phyloP scores from a whole-genome alignment of 2,329 filamentous ascomycete species.

The Aspergillus sp. region DNA sequence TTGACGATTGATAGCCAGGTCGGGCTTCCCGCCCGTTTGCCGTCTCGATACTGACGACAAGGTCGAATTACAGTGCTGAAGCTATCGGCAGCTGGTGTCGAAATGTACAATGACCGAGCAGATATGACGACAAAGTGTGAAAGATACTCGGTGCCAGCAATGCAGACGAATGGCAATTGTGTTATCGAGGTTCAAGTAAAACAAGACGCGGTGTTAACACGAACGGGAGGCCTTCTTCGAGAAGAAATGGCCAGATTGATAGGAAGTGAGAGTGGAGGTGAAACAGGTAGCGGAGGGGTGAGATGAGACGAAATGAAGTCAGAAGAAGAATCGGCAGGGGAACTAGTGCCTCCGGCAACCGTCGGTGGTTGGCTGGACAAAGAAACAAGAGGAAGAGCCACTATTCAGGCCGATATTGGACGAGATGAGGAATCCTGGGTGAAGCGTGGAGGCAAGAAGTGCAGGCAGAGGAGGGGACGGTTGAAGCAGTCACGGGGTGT shows the following conservation, averaged over 20 bases:
- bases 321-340: neutral
- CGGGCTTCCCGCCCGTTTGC: slow-evolving; percentile 38
- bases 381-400: slow-evolving; percentile 7
- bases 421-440: slow-evolving; percentile 1
- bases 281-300: neutral
- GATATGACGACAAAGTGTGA: neutral
- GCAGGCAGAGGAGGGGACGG: slow-evolving; percentile 8
- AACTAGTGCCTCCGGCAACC: slow-evolving; percentile 1
- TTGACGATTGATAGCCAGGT: slow-evolving; percentile 4
- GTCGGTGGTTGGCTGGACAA: slow-evolving; percentile 5
- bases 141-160: neutral
- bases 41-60: slow-evolving; percentile 17
- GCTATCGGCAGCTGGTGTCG: neutral
- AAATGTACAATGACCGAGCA: neutral
- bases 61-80: slow-evolving; percentile 1
- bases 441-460: slow-evolving; percentile 6
- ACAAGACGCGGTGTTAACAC: neutral
- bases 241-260: neutral
- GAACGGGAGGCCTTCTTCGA: neutral
- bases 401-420: slow-evolving; percentile 2
- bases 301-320: slow-evolving; percentile 3
- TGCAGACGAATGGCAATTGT: neutral
- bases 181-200: neutral
- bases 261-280: neutral
- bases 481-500: slow-evolving; percentile 8